These are phyloP conservation scores for Euclidium syriacum DNA, from an alignment of 345 rosid species.

Conservation along the genomic window DNA sequence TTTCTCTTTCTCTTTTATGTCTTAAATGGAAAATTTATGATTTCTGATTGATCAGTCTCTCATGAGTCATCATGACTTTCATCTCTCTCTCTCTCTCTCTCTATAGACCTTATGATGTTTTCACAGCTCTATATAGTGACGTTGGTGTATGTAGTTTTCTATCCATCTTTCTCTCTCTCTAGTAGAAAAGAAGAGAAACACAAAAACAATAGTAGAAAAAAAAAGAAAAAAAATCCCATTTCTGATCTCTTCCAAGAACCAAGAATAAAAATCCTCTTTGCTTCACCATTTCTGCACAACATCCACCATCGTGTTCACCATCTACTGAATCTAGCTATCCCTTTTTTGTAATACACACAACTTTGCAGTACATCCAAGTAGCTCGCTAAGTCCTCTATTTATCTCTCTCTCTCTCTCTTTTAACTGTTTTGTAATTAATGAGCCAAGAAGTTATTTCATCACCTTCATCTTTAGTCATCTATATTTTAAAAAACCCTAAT, in stretches of 20 bases:
- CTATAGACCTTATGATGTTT: too few species aligned
- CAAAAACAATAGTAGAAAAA: background rate
- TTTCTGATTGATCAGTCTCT: slow-evolving; percentile 36
- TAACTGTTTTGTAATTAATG: background rate
- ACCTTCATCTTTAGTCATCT: background rate
- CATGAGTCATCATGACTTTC: slow-evolving; percentile 24
- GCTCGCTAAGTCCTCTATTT: background rate
- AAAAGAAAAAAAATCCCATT: background rate
- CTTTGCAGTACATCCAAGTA: background rate
- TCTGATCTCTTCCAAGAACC: background rate
- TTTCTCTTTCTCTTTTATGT: slow-evolving; percentile 27
- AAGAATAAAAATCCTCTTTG: slow-evolving; percentile 11
- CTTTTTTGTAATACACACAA: background rate
- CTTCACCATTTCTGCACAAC: slow-evolving; percentile 13
- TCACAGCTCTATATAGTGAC: slow-evolving; percentile 13
- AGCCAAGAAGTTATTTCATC: background rate
- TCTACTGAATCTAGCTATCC: background rate
- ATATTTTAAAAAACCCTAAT: background rate
- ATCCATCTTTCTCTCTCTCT: background rate
- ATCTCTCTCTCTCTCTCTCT: slow-evolving; percentile 8
- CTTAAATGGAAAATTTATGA: slow-evolving; percentile 26
- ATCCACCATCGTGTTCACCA: background rate
- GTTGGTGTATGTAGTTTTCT: slow-evolving; percentile 6
- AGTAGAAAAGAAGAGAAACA: background rate
- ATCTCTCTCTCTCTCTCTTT: background rate